Percentiles rank a stretch among this genome's conserved stretches.
Evolutionary conservation across 371 early-diverging fungal species (phyloP).

Genomic region (Mortierella sp.): DNA sequence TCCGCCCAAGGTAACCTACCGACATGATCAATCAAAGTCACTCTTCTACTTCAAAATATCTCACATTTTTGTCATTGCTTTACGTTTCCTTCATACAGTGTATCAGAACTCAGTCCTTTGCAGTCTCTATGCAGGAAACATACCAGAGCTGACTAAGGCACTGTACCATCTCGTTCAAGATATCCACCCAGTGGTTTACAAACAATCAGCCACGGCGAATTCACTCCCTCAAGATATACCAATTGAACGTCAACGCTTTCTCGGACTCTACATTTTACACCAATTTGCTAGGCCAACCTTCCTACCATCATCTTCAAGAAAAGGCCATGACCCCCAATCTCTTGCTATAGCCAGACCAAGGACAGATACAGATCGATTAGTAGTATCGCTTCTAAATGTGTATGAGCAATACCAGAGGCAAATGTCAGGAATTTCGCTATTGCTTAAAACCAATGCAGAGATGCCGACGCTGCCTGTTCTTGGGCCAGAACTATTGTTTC

Average conservation of each 20-base stretch:
- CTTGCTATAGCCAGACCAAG: constrained; percentile 20
- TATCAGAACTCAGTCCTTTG: constrained; percentile 44
- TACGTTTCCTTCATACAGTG: constrained; percentile 13
- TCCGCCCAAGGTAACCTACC: constrained; percentile 30
- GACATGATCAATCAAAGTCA: background rate
- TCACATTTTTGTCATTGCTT: no score
- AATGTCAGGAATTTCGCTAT: background rate
- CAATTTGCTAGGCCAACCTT: constrained; percentile 24
- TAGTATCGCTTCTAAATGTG: constrained; percentile 22
- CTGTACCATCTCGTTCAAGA: constrained; percentile 45
- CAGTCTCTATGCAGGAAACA: constrained; percentile 44
- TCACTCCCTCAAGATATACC: constrained; percentile 5
- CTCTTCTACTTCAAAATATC: no score
- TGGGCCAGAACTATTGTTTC: constrained; percentile 21
- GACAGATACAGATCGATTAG: constrained; percentile 32
- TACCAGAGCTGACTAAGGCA: constrained; percentile 54
- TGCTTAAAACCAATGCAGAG: no score
- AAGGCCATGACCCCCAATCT: background rate
- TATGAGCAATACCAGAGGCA: constrained; percentile 14
- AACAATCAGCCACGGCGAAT: background rate
- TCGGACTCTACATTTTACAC: constrained; percentile 42
- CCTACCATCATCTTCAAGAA: background rate
- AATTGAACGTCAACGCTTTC: constrained; percentile 29
- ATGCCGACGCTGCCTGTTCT: background rate
- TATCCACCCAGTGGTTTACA: constrained; percentile 31